Evolutionary conservation across 129 eudicot species (phyloP), one percentile per base, ranked within the genome.

Genomic region (Escallonia herrerae): DNA sequence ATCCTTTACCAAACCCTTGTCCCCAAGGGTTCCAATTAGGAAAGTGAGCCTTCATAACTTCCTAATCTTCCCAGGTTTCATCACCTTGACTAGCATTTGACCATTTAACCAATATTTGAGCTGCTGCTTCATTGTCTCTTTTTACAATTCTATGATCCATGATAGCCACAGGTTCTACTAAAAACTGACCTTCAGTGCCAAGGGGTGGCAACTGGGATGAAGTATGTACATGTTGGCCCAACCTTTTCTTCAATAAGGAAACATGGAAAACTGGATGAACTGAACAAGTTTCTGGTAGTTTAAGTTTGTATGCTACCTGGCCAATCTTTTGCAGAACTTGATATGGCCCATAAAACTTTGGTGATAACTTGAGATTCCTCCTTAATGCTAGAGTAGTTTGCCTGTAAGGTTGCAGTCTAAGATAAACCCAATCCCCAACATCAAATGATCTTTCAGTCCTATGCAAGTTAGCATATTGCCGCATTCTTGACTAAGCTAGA

Each of bases 371-470:
- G 2, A 15, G 5, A 5, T 14, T n/a, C 6, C 8, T 56, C 2
- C 7, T 56, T 3, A n/a, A 6, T 4, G 60, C 38, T 8, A 56
- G 2, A 4, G 63, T 40, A 13, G 41, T 4, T 8, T 67, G 72
- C 47, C 14, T 55, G 13, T 67, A 67, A 2, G 63, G 72, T 8
- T 67, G 52, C 4, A 67, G n/a, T 3, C 40, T 42, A 2, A 54
- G 43, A 14, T 40, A 43, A 2, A 67, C 72, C 62, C 53, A 56
- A 67, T 67, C 63, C 8, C 72, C 72, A 0, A 44, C 46, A 5
- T 22, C 3, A 2, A 69, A 37, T 0, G 13, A 5, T 12, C 72
- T 67, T 42, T 56, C 53, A 2, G 7, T 4, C 7, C 41, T 67
- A 1, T 14, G 4, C 10, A 10, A 8, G 9, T 48, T 37, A 4